Conservation (phyloP, 371 early-diverging fungal genomes). For the Mortierella sp. region DNA sequence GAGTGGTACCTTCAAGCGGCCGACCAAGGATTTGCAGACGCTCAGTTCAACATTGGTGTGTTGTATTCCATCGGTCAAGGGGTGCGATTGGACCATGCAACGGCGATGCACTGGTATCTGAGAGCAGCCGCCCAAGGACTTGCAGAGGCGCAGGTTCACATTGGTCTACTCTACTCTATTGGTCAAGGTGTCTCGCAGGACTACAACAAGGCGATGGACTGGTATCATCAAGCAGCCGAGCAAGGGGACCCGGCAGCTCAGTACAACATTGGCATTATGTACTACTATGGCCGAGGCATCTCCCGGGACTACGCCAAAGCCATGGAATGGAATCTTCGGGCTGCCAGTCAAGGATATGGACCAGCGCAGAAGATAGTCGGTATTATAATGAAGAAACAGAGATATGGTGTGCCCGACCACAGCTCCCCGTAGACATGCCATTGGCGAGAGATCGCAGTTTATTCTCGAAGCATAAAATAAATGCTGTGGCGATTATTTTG, state of each 20-base stretch:
- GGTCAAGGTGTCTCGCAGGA: not conserved
- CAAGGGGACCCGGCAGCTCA: not conserved
- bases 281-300: not conserved
- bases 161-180: not conserved
- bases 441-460: too few species aligned
- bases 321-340: not conserved
- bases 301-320: not conserved
- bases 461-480: too few species aligned
- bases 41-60: not conserved
- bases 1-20: not conserved
- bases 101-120: not conserved
- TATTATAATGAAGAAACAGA: too few species aligned
- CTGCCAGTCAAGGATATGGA: not conserved
- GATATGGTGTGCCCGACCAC: too few species aligned
- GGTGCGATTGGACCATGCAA: too few species aligned
- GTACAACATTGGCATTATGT: not conserved
- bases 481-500: too few species aligned
- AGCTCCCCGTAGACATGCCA: too few species aligned
- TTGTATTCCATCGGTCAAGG: not conserved
- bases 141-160: not conserved
- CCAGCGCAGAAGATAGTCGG: too few species aligned
- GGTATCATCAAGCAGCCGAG: not conserved
- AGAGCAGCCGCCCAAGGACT: not conserved
- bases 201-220: not conserved
- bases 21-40: not conserved